Percentiles rank a stretch among this genome's conserved stretches.
These are phyloP conservation scores for Linnemannia hyalina DNA, from an alignment of 192 early-diverging fungal genomes.

Conservation along the genomic window DNA sequence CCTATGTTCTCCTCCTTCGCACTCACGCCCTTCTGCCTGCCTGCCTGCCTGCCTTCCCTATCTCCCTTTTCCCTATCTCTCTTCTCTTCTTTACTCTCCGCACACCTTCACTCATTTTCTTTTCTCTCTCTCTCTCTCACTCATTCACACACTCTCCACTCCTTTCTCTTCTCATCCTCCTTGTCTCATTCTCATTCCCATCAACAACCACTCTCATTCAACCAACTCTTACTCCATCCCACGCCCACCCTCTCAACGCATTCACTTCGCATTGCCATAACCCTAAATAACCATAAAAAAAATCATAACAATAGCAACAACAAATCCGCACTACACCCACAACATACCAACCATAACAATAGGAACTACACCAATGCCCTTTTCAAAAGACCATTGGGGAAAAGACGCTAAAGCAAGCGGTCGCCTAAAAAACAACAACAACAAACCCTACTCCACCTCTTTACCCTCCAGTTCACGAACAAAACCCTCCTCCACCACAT, in stretches of 20 bases:
- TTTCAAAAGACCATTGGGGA: background rate
- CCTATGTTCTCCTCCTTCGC: too few species aligned
- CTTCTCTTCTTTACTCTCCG: background rate
- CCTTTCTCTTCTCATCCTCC: background rate
- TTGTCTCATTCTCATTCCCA: background rate
- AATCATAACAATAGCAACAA: background rate
- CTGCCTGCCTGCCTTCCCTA: background rate
- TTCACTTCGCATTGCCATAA: background rate
- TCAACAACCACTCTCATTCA: background rate
- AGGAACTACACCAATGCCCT: background rate
- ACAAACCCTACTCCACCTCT: background rate
- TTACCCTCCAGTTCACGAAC: background rate
- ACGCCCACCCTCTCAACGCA: background rate
- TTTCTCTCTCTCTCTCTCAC: background rate
- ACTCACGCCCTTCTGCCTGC: background rate
- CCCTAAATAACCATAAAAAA: background rate
- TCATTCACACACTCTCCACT: background rate
- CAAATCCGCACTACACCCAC: background rate
- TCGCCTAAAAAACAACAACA: background rate
- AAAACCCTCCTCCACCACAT: background rate
- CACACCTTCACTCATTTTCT: background rate
- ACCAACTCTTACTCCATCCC: background rate
- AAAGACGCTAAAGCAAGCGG: background rate
- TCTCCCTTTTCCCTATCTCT: background rate
- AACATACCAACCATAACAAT: background rate